Evolutionary conservation across 192 early-diverging fungal species (phyloP), one percentile per base, ranked within the genome.

Genomic region (Irineochytrium annulatum): DNA sequence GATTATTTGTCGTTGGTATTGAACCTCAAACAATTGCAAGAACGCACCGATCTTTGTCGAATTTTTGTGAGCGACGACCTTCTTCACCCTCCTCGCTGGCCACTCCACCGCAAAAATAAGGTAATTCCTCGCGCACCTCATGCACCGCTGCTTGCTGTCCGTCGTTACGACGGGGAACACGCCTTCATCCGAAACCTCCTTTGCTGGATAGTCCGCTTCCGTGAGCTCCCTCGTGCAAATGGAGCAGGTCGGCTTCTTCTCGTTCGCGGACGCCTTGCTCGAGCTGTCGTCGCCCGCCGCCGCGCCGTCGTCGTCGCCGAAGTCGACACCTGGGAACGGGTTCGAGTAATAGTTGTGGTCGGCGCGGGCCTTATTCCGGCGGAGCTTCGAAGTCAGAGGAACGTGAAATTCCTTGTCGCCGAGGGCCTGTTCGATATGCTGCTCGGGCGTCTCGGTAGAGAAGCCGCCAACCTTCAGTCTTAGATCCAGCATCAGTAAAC

Each of bases 81-180:
- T 73, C 53, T 65, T 65, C 4, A 8, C 3, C 59, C 71, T 77
- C 20, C 76, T 51, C 13, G 53, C 34, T 11, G 76, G 76, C 72
- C 72, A 78, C 49, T 59, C 51, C 6, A 62, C 57, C 16, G 63
- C 69, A 57, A 59, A 78, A 45, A 78, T 74, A 26, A 52, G 45
- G n/a, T 55, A 58, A 57, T 78, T 65, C 2, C 76, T 43, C 2
- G 57, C 60, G 54, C 76, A 78, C 26, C 76, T 55, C n/a, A 45
- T 34, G 48, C 76, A 78, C 14, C 64, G 66, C 33, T 52, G 46
- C 32, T 16, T 24, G 44, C 27, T 16, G 43, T 34, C 17, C 44
- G 17, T 16, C 13, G 11, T 29, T 61, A 24, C 35, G 22, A 46
- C 14, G 34, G 51, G 27, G 2, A 34, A 52, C 51, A 33, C 32